phyloP scores from a whole-genome alignment of 345 rosid species.

The Geranium brycei region DNA sequence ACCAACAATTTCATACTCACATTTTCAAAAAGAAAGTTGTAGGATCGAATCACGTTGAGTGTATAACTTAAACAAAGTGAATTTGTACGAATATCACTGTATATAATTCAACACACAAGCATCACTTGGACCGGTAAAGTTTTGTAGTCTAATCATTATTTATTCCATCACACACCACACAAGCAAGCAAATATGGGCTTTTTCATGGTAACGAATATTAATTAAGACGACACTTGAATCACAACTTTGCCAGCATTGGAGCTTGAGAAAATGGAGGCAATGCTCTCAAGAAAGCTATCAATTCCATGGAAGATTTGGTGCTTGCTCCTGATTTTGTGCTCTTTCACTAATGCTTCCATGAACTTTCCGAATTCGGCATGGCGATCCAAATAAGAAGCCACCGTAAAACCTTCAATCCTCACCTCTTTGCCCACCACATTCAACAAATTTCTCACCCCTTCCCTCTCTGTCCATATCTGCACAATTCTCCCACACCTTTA shows the following conservation, averaged over 20 bases:
- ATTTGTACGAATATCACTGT: too few species aligned
- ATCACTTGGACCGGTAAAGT: too few species aligned
- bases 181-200: too few species aligned
- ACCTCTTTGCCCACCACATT: conserved; percentile 37
- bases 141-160: too few species aligned
- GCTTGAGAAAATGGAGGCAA: conserved; percentile 31
- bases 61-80: too few species aligned
- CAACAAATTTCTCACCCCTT: conserved; percentile 31
- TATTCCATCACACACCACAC: too few species aligned
- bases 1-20: too few species aligned
- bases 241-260: conserved; percentile 30
- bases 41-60: too few species aligned
- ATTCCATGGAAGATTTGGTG: conserved; percentile 19
- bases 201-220: background rate
- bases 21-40: too few species aligned
- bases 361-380: conserved; percentile 20
- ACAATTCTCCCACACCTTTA: too few species aligned
- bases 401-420: conserved; percentile 32
- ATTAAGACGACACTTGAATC: conserved; percentile 14
- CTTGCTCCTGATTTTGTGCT: conserved; percentile 25
- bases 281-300: conserved; percentile 29
- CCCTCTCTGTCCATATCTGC: conserved; percentile 33
- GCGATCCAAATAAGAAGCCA: conserved; percentile 17
- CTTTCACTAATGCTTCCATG: conserved; percentile 19
- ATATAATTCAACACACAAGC: too few species aligned